Evolutionary conservation across 305 asterid genomes (phyloP).

Genomic region (Solanum chacoense): DNA sequence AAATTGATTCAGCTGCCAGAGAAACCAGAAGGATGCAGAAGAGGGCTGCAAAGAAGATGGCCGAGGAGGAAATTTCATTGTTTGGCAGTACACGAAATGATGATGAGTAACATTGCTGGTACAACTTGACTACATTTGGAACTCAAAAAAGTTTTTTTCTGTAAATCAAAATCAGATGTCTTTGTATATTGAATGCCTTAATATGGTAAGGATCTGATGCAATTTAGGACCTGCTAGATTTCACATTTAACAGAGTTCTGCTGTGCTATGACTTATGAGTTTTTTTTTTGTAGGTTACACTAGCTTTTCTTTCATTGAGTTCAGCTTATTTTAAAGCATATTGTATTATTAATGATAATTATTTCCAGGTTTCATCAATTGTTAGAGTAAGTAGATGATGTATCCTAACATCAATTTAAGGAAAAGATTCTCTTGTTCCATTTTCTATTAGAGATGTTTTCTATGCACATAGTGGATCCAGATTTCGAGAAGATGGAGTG

Average conservation of each 20-base stretch:
- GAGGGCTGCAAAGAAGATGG: conserved; percentile 37
- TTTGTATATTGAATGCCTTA: neutral
- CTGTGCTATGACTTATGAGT: too few species aligned
- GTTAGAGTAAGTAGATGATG: neutral
- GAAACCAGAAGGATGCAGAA: conserved; percentile 16
- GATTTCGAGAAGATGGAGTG: neutral
- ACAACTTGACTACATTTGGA: neutral
- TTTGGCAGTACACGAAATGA: neutral
- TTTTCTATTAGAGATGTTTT: neutral
- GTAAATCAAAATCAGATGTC: neutral
- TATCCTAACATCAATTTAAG: neutral
- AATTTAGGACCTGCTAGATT: neutral
- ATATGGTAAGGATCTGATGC: neutral
- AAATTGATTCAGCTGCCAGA: conserved; percentile 23
- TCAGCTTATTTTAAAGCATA: neutral
- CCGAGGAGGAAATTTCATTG: conserved; percentile 18
- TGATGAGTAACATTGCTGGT: neutral
- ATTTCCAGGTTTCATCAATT: neutral
- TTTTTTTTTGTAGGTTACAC: neutral
- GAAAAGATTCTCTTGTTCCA: neutral
- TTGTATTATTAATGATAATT: neutral
- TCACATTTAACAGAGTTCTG: neutral
- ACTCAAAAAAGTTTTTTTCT: neutral
- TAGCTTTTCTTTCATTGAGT: neutral
- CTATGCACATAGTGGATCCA: neutral